Percentiles rank a stretch among this genome's conserved stretches.
phyloP scores from a whole-genome alignment of 1,139 yeast genomes.

The Taphrina flavorubra region DNA sequence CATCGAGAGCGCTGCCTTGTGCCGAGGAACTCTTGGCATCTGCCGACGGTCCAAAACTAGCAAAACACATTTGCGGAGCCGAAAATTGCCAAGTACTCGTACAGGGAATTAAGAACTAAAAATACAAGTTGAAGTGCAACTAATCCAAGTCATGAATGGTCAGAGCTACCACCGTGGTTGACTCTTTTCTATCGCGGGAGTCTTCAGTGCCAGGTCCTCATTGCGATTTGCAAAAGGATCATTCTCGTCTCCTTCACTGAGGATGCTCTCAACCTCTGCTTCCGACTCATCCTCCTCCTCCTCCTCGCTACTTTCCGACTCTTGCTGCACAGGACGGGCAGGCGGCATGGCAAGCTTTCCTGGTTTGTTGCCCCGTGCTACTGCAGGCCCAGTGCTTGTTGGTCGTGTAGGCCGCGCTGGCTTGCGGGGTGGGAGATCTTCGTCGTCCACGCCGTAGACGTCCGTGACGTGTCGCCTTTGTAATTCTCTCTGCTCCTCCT shows the following conservation, averaged over 20 bases:
- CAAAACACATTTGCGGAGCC: not conserved
- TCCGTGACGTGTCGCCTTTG: conserved; percentile 26
- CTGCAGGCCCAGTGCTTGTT: conserved; percentile 4
- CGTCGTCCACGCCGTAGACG: conserved; percentile 31
- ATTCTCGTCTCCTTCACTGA: conserved; percentile 33
- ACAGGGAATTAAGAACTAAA: not conserved
- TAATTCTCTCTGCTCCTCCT: conserved; percentile 41
- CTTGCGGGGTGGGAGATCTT: conserved; percentile 33
- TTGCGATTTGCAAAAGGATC: conserved; percentile 37
- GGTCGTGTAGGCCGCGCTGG: conserved; percentile 25
- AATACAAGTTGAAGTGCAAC: not conserved
- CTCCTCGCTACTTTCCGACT: conserved; percentile 10
- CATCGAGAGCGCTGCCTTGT: too few species aligned
- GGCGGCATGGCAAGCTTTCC: conserved; percentile 7
- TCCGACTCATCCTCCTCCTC: conserved; percentile 27
- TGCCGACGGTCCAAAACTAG: not conserved
- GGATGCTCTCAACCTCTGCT: conserved; percentile 13
- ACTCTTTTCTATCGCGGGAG: conserved; percentile 35
- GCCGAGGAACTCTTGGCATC: not conserved
- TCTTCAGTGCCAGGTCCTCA: conserved; percentile 34
- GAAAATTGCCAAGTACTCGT: not conserved
- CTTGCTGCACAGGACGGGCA: not conserved
- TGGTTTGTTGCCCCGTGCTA: not conserved
- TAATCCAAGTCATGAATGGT: not conserved
- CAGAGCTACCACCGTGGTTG: conserved; percentile 30